Base-by-base conservation (phyloP, 148 eudicot species). In the Vaccinium darrowii region DNA sequence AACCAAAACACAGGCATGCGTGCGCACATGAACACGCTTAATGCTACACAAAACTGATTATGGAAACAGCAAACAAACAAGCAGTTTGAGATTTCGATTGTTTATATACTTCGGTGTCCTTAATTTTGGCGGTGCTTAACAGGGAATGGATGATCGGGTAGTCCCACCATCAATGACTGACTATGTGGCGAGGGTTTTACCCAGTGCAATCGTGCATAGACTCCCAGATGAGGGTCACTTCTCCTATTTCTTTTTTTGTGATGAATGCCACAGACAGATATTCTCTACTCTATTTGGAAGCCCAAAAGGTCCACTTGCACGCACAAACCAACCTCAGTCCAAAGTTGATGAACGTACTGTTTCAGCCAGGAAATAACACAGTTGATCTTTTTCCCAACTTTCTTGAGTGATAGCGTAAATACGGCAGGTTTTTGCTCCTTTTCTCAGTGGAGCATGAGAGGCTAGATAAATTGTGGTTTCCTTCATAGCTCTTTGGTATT, bases 171-270 rank as follows among this genome's bases (percentile, higher is more conserved):
- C 95, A 62, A 90, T 96, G 95, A 88, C 93, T 2, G 93, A 92
- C 47, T 96, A 90, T 76, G 86, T 96, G 51, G 84, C 89, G 10
- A 92, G 99, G 78, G 83, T 92, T 69, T 91, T 96, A 85, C 95
- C 97, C 18, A 86, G 75, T 39, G 93, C 91, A 1, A 67, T 79
- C 33, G 83, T 96, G 84, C 98, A 91, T 89, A 88, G 79, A 78
- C 94, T 94, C 74, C 94, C 92, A 53, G 87, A 85, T 65, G 95
- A 94, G 84, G 97, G 99, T 33, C 99, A 96, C 90, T 96, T 94
- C 86, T 94, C 99, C 18, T 94, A 90, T 85, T 91, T 92, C 91
- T 91, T 86, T 86, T 85, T 91, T 72, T 96, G 99, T 52, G 90
- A 94, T 49, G 90, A 92, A 85, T 93, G 99, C 88, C 99, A 96